Percentiles rank a stretch among this genome's conserved stretches.
Evolutionary conservation across 495 filamentous ascomycete genomes (phyloP).

Genomic region (Aspergillus kassunensis): DNA sequence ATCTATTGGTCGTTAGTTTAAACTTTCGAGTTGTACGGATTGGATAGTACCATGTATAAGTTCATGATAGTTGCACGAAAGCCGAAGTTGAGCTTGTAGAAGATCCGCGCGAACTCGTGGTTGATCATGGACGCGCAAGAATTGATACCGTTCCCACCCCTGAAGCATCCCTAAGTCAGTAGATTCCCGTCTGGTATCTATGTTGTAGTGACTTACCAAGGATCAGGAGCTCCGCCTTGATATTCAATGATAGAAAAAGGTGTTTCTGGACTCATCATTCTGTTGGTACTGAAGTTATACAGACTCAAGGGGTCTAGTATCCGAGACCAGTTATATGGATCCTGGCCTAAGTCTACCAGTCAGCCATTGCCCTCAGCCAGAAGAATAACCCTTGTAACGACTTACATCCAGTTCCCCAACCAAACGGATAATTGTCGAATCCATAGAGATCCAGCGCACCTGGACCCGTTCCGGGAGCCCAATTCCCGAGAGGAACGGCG

Average conservation of each 20-base stretch:
- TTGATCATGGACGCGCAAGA: background rate
- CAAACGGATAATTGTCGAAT: conserved; percentile 47
- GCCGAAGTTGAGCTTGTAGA: conserved; percentile 18
- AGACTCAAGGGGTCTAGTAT: background rate
- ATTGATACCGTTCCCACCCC: background rate
- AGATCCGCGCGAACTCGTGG: background rate
- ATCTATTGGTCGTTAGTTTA: conserved; percentile 55
- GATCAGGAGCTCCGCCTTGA: background rate
- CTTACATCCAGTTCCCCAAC: background rate
- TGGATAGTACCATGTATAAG: background rate
- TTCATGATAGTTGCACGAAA: conserved; percentile 49
- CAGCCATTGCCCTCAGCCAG: too few species aligned
- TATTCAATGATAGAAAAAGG: conserved; percentile 1
- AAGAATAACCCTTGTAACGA: background rate
- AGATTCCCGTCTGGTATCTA: background rate
- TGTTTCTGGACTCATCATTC: background rate
- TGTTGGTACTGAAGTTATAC: background rate
- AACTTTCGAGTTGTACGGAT: background rate
- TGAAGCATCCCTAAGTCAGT: background rate
- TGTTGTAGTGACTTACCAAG: background rate
- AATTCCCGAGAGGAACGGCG: conserved; percentile 26
- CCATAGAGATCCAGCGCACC: conserved; percentile 55
- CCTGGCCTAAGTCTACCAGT: conserved; percentile 25
- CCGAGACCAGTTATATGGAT: conserved; percentile 39
- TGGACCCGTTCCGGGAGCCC: background rate